A percentile compares a stretch with the other conserved stretches of the same genome.
Evolutionary conservation across 106 monocot species (phyloP).

Genomic region (Ottelia alismoides): DNA sequence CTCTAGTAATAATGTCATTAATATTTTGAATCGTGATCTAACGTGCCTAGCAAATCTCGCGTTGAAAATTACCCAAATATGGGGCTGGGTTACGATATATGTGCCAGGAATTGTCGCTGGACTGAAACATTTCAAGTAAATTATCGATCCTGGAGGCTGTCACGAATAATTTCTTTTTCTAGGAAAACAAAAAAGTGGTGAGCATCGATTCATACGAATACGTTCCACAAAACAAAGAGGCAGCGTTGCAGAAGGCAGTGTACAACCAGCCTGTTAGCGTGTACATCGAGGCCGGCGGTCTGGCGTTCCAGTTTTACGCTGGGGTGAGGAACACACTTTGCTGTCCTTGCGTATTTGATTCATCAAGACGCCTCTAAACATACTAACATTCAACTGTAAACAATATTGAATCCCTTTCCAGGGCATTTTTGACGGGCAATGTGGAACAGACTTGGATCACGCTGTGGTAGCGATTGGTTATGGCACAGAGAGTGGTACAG

Average conservation of each 20-base stretch:
- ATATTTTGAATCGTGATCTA: too few species aligned
- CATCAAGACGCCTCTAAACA: too few species aligned
- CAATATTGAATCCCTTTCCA: background rate
- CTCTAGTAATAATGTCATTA: too few species aligned
- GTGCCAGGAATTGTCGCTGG: too few species aligned
- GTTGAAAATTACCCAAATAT: too few species aligned
- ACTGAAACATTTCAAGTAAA: too few species aligned
- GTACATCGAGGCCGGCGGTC: slow-evolving; percentile 13
- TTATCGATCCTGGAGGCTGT: too few species aligned
- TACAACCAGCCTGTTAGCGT: slow-evolving; percentile 11
- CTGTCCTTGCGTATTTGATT: too few species aligned
- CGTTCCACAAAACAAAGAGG: slow-evolving; percentile 8
- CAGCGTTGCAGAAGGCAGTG: slow-evolving; percentile 8
- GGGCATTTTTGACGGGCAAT: slow-evolving; percentile 8
- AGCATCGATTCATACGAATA: slow-evolving; percentile 11
- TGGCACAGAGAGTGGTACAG: slow-evolving; percentile 10
- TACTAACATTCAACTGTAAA: too few species aligned
- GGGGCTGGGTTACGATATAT: too few species aligned
- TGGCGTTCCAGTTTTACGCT: slow-evolving; percentile 9
- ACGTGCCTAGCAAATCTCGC: too few species aligned
- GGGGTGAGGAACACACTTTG: slow-evolving; percentile 1
- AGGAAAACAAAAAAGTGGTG: slow-evolving; percentile 14
- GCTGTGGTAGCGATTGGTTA: slow-evolving; percentile 9
- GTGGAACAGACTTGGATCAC: slow-evolving; percentile 12
- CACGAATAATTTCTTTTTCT: too few species aligned